phyloP scores from a whole-genome alignment of 352 stramenopile species.

The Aphanomyces cochlioides region DNA sequence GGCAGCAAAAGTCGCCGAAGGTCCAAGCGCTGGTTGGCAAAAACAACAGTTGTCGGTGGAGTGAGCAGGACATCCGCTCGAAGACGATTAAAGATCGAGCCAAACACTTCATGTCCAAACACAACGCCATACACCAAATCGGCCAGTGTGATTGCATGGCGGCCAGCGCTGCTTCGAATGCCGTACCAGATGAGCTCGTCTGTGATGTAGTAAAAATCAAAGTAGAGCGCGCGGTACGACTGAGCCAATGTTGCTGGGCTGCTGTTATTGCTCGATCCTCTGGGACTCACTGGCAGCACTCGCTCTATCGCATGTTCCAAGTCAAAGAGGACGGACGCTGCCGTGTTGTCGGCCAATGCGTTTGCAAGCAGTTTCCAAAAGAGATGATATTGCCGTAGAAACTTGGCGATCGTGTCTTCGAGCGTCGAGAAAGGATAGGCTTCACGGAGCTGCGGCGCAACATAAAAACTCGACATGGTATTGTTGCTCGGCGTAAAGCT shows the following conservation, averaged over 20 bases:
- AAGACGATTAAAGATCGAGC: slow-evolving; percentile 43
- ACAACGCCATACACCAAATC: slow-evolving; percentile 80
- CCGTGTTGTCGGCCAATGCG: slow-evolving; percentile 60
- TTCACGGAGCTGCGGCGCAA: slow-evolving; percentile 75
- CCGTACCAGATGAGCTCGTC: slow-evolving; percentile 86
- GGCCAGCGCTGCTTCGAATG: slow-evolving; percentile 74
- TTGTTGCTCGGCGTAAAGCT: slow-evolving; percentile 80
- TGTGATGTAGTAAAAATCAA: slow-evolving; percentile 90
- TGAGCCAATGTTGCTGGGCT: slow-evolving; percentile 7
- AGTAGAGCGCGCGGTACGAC: slow-evolving; percentile 74
- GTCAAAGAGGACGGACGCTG: slow-evolving; percentile 36
- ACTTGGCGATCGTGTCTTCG: slow-evolving; percentile 85
- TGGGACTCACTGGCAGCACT: slow-evolving; percentile 22
- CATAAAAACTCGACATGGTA: slow-evolving; percentile 69
- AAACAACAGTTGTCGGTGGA: neutral
- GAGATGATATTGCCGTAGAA: slow-evolving; percentile 49
- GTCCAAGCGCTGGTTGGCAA: slow-evolving; percentile 21
- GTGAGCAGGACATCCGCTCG: neutral
- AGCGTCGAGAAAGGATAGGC: slow-evolving; percentile 80
- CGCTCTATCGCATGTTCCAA: slow-evolving; percentile 27
- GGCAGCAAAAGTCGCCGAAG: slow-evolving; percentile 58
- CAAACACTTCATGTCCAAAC: slow-evolving; percentile 83
- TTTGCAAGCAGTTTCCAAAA: slow-evolving; percentile 17
- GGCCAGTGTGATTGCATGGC: slow-evolving; percentile 75
- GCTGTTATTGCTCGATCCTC: neutral